Conservation (phyloP, 176 grass and related monocot species). For the Avena eriantha region DNA sequence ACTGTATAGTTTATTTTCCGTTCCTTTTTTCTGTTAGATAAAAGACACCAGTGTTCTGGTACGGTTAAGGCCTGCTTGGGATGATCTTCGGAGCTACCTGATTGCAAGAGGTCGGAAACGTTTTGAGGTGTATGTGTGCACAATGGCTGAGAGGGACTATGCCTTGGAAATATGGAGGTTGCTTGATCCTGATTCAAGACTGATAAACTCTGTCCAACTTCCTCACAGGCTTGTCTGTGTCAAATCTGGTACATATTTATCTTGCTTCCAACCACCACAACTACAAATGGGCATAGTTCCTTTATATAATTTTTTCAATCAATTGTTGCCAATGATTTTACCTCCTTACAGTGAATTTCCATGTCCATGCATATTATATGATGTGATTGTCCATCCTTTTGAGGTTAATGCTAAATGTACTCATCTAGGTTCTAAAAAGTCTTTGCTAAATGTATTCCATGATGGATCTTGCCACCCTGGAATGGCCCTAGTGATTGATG, state of each 20-base stretch:
- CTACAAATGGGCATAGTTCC: background rate
- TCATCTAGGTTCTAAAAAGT: conserved; percentile 63
- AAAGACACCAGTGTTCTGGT: conserved; percentile 86
- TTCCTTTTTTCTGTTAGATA: conserved; percentile 56
- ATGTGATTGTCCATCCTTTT: conserved; percentile 24
- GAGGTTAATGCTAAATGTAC: conserved; percentile 31
- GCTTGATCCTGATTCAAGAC: conserved; percentile 74
- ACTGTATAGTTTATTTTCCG: background rate
- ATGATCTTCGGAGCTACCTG: conserved; percentile 80
- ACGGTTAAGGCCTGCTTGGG: conserved; percentile 76
- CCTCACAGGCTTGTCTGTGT: conserved; percentile 74
- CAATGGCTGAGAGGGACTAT: conserved; percentile 90
- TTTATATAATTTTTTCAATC: conserved; percentile 7
- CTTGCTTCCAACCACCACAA: conserved; percentile 5
- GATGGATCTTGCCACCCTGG: conserved; percentile 73
- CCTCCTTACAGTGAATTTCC: conserved; percentile 25
- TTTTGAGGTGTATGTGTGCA: conserved; percentile 94
- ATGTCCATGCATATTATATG: conserved; percentile 31
- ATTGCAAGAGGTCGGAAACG: conserved; percentile 80
- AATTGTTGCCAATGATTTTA: conserved; percentile 4
- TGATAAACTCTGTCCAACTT: conserved; percentile 70
- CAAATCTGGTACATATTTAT: conserved; percentile 62
- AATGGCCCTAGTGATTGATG: conserved; percentile 86
- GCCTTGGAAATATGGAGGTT: conserved; percentile 91
- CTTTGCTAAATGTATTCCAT: conserved; percentile 77